Evolutionary conservation across 345 rosid species (phyloP).

Genomic region (Bruguiera sexangula): DNA sequence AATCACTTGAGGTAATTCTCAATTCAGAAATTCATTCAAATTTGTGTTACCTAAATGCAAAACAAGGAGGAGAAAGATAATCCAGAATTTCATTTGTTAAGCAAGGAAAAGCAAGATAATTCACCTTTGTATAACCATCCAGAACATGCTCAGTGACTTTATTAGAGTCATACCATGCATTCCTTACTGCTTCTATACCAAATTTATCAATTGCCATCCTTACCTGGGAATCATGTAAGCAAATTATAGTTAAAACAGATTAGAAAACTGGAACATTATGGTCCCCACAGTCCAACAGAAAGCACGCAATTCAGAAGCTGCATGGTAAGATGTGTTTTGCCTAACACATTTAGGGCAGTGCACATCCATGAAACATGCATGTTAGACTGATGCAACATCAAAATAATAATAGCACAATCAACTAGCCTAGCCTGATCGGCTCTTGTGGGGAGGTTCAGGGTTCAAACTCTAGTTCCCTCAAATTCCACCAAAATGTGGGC

Average conservation of each 20-base stretch:
- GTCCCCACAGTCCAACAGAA: neutral
- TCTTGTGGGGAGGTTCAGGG: no score
- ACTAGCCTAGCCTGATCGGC: no score
- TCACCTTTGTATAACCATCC: constrained; percentile 81
- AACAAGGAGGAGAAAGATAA: neutral
- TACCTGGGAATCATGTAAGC: constrained; percentile 39
- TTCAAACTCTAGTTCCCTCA: no score
- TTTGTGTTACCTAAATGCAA: no score
- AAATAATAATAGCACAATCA: no score
- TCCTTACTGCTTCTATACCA: constrained; percentile 60
- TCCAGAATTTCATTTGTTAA: neutral
- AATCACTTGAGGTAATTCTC: constrained; percentile 4
- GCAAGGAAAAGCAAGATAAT: neutral
- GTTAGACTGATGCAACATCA: no score
- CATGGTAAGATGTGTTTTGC: no score
- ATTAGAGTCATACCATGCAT: constrained; percentile 70
- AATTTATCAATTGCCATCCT: constrained; percentile 65
- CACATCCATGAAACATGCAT: no score
- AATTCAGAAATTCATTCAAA: no score
- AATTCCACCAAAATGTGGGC: no score
- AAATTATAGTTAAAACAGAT: constrained; percentile 7
- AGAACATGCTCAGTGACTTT: constrained; percentile 50
- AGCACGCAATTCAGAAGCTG: neutral
- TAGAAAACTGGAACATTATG: neutral
- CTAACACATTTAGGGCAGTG: no score